Evolutionary conservation across 2,329 filamentous ascomycete genomes (phyloP).

Genomic region (Cladosporium halotolerans): DNA sequence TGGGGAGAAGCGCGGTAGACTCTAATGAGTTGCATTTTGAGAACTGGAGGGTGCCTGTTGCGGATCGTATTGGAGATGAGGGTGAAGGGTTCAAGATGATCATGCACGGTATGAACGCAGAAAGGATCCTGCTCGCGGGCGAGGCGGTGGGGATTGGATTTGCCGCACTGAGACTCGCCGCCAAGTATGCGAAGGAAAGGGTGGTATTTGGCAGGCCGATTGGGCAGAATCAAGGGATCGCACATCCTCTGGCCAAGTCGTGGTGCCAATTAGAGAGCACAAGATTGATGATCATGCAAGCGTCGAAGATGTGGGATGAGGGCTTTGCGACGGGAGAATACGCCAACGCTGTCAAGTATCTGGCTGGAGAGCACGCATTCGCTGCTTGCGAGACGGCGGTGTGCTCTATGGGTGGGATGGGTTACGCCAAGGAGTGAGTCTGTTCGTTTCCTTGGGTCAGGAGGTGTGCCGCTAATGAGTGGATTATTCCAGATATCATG

Average conservation of each 20-base stretch:
- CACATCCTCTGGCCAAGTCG: constrained; percentile 59
- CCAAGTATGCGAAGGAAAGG: constrained; percentile 60
- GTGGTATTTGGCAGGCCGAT: constrained; percentile 61
- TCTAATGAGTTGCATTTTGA: constrained; percentile 42
- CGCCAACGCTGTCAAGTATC: constrained; percentile 64
- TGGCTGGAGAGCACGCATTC: constrained; percentile 61
- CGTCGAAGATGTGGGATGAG: constrained; percentile 56
- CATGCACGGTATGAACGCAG: constrained; percentile 74
- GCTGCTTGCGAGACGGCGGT: constrained; percentile 57
- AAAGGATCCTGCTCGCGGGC: constrained; percentile 62
- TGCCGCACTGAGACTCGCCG: constrained; percentile 45
- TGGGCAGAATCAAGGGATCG: constrained; percentile 60
- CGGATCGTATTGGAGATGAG: constrained; percentile 37
- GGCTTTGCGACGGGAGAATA: constrained; percentile 43
- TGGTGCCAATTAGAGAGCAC: constrained; percentile 62
- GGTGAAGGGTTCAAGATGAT: constrained; percentile 47
- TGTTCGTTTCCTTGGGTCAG: background rate
- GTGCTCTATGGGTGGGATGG: constrained; percentile 57
- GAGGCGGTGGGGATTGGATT: constrained; percentile 44
- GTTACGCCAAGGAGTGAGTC: constrained; percentile 52
- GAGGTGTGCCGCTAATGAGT: background rate
- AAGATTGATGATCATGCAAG: constrained; percentile 60
- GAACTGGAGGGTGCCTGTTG: constrained; percentile 35
- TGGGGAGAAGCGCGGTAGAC: constrained; percentile 41
- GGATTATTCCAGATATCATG: constrained; percentile 44